Evolutionary conservation across 129 eudicot species (phyloP), one percentile per base, ranked within the genome.

Genomic region (Chrysanthemum seticuspe): DNA sequence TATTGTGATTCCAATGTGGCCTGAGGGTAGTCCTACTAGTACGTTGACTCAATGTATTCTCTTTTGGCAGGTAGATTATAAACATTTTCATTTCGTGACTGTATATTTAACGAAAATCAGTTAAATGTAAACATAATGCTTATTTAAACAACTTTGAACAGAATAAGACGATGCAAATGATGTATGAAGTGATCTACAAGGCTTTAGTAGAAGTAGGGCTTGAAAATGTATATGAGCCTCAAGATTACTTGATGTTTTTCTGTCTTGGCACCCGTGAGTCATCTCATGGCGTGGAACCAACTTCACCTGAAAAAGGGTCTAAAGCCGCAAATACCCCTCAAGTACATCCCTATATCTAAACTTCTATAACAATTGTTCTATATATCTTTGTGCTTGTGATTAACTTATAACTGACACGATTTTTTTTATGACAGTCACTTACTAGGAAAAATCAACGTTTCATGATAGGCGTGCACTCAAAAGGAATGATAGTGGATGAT

Each of bases 1-100:
- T 71, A 86, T 94, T 57, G 82, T 94, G 58, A 65, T 94, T 77
- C 98, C 98, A 58, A 94, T 94, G 98, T 94, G 98, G 97, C 98
- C 97, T 3, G 98, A 94, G 84, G 98, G 98, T 70, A 79, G 74
- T 77, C 97, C 98, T 29, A 84, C 92, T 23, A 84, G 89, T 77
- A 45, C 77, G 27, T 70, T 92, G 16, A 83, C 83, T 72, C 98
- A 94, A 76, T 84, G 96, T 77, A 90, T 94, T 52, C 92, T 94
- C 14, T 94, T 84, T 88, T 94, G 98, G 98, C 98, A 94, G 98
- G 98, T 94, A 78, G 16, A 47, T 51, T 62, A 5, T 9, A 27
- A 55, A 34, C 61, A 6, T 36, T 62, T 21, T 62, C 62, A 23
- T 53, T 64, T 45, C 44, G 44, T 36, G 19, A 57, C 67, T 65